These are phyloP conservation scores for Apophysomyces variabilis DNA, from an alignment of 371 early-diverging fungal genomes.

Conservation along the genomic window DNA sequence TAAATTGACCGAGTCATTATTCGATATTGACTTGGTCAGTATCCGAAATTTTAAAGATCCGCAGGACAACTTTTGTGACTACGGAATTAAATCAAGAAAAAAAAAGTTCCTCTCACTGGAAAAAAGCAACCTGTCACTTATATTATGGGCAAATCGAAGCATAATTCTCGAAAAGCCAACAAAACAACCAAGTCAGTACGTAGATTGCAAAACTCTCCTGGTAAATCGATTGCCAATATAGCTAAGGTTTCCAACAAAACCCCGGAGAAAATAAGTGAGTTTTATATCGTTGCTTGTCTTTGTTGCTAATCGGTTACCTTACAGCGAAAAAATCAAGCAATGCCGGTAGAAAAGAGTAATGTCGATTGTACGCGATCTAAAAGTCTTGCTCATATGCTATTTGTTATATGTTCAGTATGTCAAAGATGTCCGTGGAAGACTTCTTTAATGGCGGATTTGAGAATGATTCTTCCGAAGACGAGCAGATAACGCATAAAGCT, in stretches of 20 bases:
- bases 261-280: not conserved
- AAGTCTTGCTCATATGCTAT: not conserved
- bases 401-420: not conserved
- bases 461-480: conserved; percentile 17
- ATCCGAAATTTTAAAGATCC: too few species aligned
- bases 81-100: too few species aligned
- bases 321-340: not conserved
- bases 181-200: not conserved
- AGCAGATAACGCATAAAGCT: not conserved
- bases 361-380: not conserved
- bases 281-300: not conserved
- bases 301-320: not conserved
- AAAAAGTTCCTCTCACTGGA: not conserved
- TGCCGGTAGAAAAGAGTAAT: not conserved
- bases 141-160: conserved; percentile 8
- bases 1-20: too few species aligned
- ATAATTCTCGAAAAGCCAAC: not conserved
- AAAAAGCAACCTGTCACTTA: not conserved
- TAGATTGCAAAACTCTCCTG: not conserved
- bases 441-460: conserved; percentile 31
- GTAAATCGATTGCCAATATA: not conserved
- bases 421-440: conserved; percentile 30
- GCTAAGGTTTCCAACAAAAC: not conserved
- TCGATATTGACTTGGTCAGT: too few species aligned
- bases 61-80: too few species aligned